phyloP scores from a whole-genome alignment of 2,329 filamentous ascomycete species.

The Beauveria varroae region DNA sequence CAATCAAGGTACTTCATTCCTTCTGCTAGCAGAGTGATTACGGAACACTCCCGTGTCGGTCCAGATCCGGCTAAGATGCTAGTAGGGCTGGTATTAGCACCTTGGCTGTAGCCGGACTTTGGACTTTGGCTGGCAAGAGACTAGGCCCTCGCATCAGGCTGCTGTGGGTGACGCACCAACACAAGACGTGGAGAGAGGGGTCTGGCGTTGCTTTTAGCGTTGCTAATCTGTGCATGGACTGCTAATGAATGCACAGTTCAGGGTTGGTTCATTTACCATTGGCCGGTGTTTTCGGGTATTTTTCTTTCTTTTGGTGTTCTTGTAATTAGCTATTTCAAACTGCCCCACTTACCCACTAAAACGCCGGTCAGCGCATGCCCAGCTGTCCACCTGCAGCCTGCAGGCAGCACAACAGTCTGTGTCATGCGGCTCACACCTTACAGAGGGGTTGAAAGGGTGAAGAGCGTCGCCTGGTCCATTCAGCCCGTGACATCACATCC shows the following conservation, averaged over 20 bases:
- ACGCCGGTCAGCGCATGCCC: not conserved
- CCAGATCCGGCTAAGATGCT: not conserved
- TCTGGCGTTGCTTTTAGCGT: no score
- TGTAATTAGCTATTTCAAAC: not conserved
- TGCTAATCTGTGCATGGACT: no score
- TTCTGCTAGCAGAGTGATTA: not conserved
- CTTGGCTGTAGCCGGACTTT: not conserved
- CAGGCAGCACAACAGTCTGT: not conserved
- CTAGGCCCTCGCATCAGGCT: not conserved
- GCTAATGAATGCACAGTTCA: no score
- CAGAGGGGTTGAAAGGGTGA: not conserved
- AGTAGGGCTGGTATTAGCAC: not conserved
- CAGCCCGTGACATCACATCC: not conserved
- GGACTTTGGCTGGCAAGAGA: not conserved
- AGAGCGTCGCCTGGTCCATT: not conserved
- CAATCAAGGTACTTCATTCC: not conserved
- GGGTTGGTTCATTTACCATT: no score
- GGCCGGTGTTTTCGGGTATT: not conserved
- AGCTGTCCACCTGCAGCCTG: not conserved
- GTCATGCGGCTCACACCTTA: not conserved
- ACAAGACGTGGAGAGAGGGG: not conserved
- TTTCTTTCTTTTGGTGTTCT: not conserved
- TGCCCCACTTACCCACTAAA: not conserved
- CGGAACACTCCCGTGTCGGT: not conserved
- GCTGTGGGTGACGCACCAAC: not conserved